Conservation (phyloP, 768 basidiomycete genomes). For the Leccinum longicurvipes region DNA sequence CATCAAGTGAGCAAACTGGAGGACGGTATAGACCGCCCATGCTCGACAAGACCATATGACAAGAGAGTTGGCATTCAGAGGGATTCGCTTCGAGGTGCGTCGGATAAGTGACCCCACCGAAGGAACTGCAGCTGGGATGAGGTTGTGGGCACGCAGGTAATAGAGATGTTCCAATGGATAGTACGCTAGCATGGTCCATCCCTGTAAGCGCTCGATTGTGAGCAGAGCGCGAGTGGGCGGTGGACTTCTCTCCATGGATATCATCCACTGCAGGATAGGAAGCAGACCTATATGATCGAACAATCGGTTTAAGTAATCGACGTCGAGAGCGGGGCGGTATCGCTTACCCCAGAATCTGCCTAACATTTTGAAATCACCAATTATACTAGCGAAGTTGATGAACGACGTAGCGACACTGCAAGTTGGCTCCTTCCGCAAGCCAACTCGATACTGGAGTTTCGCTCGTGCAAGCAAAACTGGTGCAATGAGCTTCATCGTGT, state of each 20-base stretch:
- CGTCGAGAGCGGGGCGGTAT: neutral
- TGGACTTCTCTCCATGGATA: slow-evolving; percentile 66
- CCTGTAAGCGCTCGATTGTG: slow-evolving; percentile 78
- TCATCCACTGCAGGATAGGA: slow-evolving; percentile 78
- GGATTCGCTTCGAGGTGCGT: slow-evolving; percentile 39
- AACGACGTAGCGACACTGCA: slow-evolving; percentile 55
- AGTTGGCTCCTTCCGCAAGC: slow-evolving; percentile 48
- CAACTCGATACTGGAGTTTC: slow-evolving; percentile 61
- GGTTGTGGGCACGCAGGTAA: slow-evolving; percentile 58
- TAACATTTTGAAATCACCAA: slow-evolving; percentile 68
- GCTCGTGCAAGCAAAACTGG: slow-evolving; percentile 68
- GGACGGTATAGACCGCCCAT: slow-evolving; percentile 75
- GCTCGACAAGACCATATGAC: slow-evolving; percentile 74
- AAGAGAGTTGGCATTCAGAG: slow-evolving; percentile 46
- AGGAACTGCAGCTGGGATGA: slow-evolving; percentile 56
- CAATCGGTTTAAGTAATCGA: neutral
- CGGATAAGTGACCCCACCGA: slow-evolving; percentile 43
- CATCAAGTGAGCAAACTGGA: slow-evolving; percentile 70
- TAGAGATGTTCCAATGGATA: slow-evolving; percentile 77
- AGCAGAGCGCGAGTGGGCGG: slow-evolving; percentile 68
- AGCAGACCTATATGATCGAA: slow-evolving; percentile 52
- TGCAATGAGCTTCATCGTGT: slow-evolving; percentile 64
- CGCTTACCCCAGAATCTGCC: slow-evolving; percentile 80
- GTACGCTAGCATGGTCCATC: slow-evolving; percentile 68
- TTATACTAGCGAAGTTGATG: slow-evolving; percentile 48